phyloP scores from a whole-genome alignment of 1,284 basidiomycete species.

The Fomitopsis schrenkii region DNA sequence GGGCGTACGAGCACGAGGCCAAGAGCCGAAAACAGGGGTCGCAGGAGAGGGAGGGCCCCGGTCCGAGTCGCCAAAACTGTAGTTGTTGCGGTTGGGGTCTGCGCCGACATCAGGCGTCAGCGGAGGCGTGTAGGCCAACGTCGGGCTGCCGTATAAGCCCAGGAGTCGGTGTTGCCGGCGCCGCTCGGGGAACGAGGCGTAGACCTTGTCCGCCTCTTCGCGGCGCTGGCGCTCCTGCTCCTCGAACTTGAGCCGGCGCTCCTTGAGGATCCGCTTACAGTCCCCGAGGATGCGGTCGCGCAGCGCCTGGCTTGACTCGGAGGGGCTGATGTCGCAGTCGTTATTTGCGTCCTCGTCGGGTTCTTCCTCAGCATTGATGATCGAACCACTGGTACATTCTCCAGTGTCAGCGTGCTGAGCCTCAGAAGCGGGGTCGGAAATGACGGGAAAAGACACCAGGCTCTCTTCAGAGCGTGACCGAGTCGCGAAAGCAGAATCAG shows the following conservation, averaged over 20 bases:
- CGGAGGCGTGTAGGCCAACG: neutral
- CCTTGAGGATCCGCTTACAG: neutral
- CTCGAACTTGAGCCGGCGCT: neutral
- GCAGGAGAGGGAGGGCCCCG: neutral
- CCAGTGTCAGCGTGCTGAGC: neutral
- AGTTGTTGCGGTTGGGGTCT: too few species aligned
- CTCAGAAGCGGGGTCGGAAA: neutral
- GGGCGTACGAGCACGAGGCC: neutral
- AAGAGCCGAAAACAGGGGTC: neutral
- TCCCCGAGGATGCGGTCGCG: neutral
- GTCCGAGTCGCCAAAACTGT: neutral
- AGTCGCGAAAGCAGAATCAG: neutral
- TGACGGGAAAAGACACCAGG: neutral
- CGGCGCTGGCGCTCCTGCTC: neutral
- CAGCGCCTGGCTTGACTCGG: neutral
- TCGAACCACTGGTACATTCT: neutral
- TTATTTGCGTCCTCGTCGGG: neutral
- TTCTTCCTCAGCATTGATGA: neutral
- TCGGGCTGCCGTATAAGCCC: neutral
- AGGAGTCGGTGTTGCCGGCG: neutral
- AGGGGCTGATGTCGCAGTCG: neutral
- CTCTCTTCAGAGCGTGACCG: neutral
- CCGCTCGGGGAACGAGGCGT: neutral
- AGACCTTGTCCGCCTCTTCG: neutral
- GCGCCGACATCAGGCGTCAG: neutral